Conservation (phyloP, 139 green algal genomes). For the Coccomyxa sp. region DNA sequence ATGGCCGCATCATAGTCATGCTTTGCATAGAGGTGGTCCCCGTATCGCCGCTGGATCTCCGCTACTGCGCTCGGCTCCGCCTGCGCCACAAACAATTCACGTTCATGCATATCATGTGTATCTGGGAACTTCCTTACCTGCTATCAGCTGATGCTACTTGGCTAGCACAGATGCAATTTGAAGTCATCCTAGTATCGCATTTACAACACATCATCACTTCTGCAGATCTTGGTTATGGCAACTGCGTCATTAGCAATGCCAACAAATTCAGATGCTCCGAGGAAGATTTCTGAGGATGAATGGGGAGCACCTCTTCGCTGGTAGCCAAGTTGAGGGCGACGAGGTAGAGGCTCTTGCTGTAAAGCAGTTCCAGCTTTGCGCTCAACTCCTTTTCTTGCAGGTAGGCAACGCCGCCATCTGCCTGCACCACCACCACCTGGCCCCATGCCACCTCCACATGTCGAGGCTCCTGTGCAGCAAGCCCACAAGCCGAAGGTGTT, state of each 20-base stretch:
- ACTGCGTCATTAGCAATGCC: too few relatives aligned
- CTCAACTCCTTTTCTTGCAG: slow-evolving; percentile 39
- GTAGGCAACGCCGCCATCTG: slow-evolving; percentile 17
- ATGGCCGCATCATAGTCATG: slow-evolving; percentile 90
- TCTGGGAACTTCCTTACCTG: too few relatives aligned
- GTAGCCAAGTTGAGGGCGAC: slow-evolving; percentile 69
- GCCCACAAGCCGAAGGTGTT: neutral
- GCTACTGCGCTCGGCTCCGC: slow-evolving; percentile 47
- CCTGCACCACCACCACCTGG: slow-evolving; percentile 11
- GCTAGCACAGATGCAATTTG: too few relatives aligned
- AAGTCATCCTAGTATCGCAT: neutral
- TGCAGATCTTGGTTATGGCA: neutral
- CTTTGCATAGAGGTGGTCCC: slow-evolving; percentile 83
- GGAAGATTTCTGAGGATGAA: neutral
- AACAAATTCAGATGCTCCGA: too few relatives aligned
- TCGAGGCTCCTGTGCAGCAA: slow-evolving; percentile 10
- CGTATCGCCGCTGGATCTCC: slow-evolving; percentile 61
- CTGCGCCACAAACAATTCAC: slow-evolving; percentile 8
- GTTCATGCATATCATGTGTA: too few relatives aligned
- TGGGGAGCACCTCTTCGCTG: slow-evolving; percentile 22
- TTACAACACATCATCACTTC: neutral
- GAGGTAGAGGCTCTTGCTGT: slow-evolving; percentile 59
- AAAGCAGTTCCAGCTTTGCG: slow-evolving; percentile 65
- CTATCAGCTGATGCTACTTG: too few relatives aligned
- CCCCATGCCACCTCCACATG: slow-evolving; percentile 18